These are phyloP conservation scores for Blastobotrys elegans DNA, from an alignment of 1,139 yeast species.

Conservation along the genomic window DNA sequence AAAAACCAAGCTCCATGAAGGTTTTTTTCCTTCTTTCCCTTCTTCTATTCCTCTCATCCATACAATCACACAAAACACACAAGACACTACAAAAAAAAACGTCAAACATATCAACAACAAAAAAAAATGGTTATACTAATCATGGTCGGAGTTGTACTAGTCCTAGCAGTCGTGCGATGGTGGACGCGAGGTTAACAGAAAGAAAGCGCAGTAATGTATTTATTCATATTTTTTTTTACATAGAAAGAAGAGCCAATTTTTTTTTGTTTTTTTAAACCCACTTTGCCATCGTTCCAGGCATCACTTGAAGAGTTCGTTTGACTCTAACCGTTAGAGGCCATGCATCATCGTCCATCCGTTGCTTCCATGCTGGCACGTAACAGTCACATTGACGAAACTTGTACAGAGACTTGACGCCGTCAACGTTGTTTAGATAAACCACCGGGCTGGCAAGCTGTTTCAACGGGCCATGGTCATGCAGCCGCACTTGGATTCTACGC, in stretches of 20 bases:
- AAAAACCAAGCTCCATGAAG: too few species aligned
- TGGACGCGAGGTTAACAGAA: neutral
- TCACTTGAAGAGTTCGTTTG: neutral
- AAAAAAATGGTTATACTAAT: neutral
- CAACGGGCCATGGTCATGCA: conserved; percentile 3
- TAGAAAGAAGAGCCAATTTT: neutral
- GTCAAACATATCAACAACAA: too few species aligned
- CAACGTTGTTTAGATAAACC: conserved; percentile 6
- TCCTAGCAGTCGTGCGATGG: neutral
- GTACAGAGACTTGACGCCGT: conserved; percentile 9
- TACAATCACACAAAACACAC: too few species aligned
- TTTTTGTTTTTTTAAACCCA: neutral
- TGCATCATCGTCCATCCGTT: neutral
- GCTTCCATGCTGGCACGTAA: conserved; percentile 3
- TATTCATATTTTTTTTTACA: neutral
- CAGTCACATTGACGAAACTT: conserved; percentile 6
- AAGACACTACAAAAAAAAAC: too few species aligned
- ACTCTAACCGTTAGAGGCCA: neutral
- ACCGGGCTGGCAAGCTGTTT: conserved; percentile 4
- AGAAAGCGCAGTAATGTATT: neutral
- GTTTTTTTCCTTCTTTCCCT: too few species aligned
- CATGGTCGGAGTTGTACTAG: neutral
- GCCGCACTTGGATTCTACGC: conserved; percentile 2
- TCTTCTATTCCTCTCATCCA: too few species aligned
- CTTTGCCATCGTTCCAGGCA: conserved; percentile 6